phyloP scores from a whole-genome alignment of 2,329 filamentous ascomycete species.

The Hymenoscyphus fraxineus region DNA sequence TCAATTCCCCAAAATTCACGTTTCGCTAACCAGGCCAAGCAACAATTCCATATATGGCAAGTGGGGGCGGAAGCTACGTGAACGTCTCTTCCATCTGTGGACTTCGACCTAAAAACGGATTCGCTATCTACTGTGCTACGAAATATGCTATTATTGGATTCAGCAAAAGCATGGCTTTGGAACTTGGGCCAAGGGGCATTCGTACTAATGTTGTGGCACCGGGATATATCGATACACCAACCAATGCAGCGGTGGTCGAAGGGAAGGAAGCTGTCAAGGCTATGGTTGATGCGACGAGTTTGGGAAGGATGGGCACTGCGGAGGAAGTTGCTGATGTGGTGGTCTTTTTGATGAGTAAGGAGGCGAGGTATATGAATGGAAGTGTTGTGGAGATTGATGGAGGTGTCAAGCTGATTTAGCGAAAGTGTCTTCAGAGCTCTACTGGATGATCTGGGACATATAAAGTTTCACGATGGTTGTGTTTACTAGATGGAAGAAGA shows the following conservation, averaged over 20 bases:
- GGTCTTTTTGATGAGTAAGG: conserved; percentile 48
- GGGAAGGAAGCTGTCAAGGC: conserved; percentile 43
- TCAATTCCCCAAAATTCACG: background rate
- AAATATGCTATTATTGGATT: conserved; percentile 42
- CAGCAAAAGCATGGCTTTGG: conserved; percentile 37
- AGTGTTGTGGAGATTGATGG: background rate
- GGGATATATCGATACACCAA: conserved; percentile 42
- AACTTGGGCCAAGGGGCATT: conserved; percentile 37
- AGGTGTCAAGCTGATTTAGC: background rate
- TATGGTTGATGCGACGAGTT: conserved; percentile 18
- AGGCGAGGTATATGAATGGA: conserved; percentile 52
- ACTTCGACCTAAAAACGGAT: conserved; percentile 24
- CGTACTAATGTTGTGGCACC: conserved; percentile 40
- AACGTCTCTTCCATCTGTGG: conserved; percentile 40
- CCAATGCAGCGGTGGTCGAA: conserved; percentile 46
- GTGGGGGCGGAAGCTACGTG: conserved; percentile 35
- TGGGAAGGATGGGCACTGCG: conserved; percentile 38
- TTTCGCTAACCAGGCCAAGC: conserved; percentile 42
- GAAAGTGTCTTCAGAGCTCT: background rate
- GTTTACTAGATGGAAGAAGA: too few relatives aligned
- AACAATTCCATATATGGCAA: conserved; percentile 38
- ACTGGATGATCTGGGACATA: too few relatives aligned
- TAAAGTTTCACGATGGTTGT: too few relatives aligned
- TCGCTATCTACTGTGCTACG: conserved; percentile 34
- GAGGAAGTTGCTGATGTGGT: conserved; percentile 48